Evolutionary conservation across 129 eudicot species (phyloP), one percentile per base, ranked within the genome.

Genomic region (Ambrosia artemisiifolia): DNA sequence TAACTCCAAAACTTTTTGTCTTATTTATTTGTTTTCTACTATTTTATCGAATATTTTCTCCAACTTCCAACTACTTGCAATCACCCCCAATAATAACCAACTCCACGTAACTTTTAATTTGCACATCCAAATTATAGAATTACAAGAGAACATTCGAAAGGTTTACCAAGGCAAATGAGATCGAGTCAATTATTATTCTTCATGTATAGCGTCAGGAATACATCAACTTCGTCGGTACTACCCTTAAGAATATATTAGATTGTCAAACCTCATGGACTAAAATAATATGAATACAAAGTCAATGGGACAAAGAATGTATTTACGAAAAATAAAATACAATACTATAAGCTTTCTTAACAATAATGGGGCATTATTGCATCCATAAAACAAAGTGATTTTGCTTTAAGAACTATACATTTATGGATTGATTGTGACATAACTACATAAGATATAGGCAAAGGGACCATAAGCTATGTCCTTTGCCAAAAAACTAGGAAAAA

Each of bases 1-100:
- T 60, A 40, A 54, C 60, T 44, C 59, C 57, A 72, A 44, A 61
- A 44, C 35, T 47, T 40, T 46, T 63, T 72, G 67, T 72, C 77
- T 60, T 61, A 16, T 72, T 46, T 57, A 19, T 43, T 59, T 72
- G 50, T 60, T 44, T 61, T 50, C 73, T 69, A 33, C 59, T 17
- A 40, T 72, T 60, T 72, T 53, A 54, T 30, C 18, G 6, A 47
- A n/a, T 44, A 44, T 40, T 46, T 46, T 44, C 77, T 30, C 19
- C 7, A 40, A 16, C 24, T 72, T 57, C 8, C 11, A 55, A 56
- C 54, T 71, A 71, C 10, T 30, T 8, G 60, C 44, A n/a, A 67
- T 67, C 24, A 11, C 24, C 54, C 11, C 13, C 7, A 7, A 55
- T 55, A 55, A 16, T 28, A 51, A 51, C 57, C 2, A 51, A 51